A percentile compares a stretch with the other conserved stretches of the same genome.
Conservation (phyloP, 2,329 filamentous ascomycete species). For the Didymella glomerata region DNA sequence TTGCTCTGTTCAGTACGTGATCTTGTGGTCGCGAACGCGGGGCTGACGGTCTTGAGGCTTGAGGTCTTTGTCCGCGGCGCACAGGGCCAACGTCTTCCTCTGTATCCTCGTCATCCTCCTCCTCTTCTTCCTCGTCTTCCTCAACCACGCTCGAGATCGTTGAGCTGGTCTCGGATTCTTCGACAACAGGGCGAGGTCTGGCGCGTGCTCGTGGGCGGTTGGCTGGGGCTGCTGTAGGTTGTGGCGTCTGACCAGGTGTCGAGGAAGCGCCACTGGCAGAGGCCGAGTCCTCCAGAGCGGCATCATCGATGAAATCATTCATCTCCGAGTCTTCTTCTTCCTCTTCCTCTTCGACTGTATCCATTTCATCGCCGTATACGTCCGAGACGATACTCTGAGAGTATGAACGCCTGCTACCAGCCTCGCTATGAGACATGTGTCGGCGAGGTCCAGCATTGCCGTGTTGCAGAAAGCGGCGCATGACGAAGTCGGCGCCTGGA, state of each 20-base stretch:
- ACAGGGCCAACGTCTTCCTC: slow-evolving; percentile 51
- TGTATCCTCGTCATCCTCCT: slow-evolving; percentile 46
- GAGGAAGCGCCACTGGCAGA: slow-evolving; percentile 42
- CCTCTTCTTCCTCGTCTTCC: slow-evolving; percentile 38
- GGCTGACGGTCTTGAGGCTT: slow-evolving; percentile 34
- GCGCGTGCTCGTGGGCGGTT: slow-evolving; percentile 33
- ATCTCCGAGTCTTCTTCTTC: slow-evolving; percentile 53
- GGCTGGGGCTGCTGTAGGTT: slow-evolving; percentile 31
- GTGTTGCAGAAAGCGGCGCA: slow-evolving; percentile 43
- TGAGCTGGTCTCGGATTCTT: slow-evolving; percentile 51
- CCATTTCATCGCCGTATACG: slow-evolving; percentile 53
- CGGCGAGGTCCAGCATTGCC: slow-evolving; percentile 43
- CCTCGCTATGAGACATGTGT: slow-evolving; percentile 53
- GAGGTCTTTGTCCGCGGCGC: slow-evolving; percentile 44
- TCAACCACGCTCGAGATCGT: slow-evolving; percentile 47
- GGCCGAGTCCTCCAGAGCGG: slow-evolving; percentile 31
- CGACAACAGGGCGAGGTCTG: slow-evolving; percentile 47
- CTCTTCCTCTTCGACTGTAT: slow-evolving; percentile 54
- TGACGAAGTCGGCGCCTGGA: slow-evolving; percentile 44
- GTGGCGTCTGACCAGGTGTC: slow-evolving; percentile 42
- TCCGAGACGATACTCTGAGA: slow-evolving; percentile 53
- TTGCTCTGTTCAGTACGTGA: slow-evolving; percentile 45
- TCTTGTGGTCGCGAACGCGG: slow-evolving; percentile 39
- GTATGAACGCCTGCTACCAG: slow-evolving; percentile 52
- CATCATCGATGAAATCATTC: slow-evolving; percentile 54